phyloP scores from a whole-genome alignment of 163 green algal genomes.

The Smithsoniella earleae region DNA sequence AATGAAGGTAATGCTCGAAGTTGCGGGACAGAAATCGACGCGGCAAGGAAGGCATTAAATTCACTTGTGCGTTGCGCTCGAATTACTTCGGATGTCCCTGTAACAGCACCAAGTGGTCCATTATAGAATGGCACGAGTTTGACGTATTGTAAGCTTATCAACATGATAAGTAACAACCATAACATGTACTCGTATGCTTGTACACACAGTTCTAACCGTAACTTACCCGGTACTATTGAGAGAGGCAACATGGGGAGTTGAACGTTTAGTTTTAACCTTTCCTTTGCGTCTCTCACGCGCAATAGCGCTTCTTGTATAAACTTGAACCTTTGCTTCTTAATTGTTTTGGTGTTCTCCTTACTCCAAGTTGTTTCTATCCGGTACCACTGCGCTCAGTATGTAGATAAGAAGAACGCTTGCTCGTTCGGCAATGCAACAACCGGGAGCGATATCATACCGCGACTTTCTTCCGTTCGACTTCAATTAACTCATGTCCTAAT shows the following conservation, averaged over 20 bases:
- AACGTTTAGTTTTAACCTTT: background rate
- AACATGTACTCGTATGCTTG: no score
- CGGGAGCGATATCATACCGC: background rate
- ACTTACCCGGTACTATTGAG: conserved; percentile 18
- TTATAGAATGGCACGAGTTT: no score
- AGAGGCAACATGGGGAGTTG: conserved; percentile 25
- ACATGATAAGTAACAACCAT: no score
- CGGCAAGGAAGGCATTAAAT: conserved; percentile 28
- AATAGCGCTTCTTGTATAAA: conserved; percentile 26
- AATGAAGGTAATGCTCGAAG: background rate
- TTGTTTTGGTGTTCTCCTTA: background rate
- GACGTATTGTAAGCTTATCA: no score
- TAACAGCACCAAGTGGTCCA: no score
- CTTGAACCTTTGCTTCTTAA: conserved; percentile 24
- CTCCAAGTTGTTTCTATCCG: conserved; percentile 25
- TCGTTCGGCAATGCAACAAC: background rate
- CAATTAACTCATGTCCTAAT: background rate
- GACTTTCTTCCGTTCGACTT: conserved; percentile 10
- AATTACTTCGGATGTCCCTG: conserved; percentile 12
- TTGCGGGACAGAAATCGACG: conserved; percentile 9
- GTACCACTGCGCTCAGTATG: conserved; percentile 18
- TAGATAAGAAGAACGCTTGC: no score
- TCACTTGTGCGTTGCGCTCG: conserved; percentile 17
- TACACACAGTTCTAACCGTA: no score
- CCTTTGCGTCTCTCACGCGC: conserved; percentile 17